phyloP scores from a whole-genome alignment of 1,284 basidiomycete genomes.

The Tetrapyrgos nigripes region DNA sequence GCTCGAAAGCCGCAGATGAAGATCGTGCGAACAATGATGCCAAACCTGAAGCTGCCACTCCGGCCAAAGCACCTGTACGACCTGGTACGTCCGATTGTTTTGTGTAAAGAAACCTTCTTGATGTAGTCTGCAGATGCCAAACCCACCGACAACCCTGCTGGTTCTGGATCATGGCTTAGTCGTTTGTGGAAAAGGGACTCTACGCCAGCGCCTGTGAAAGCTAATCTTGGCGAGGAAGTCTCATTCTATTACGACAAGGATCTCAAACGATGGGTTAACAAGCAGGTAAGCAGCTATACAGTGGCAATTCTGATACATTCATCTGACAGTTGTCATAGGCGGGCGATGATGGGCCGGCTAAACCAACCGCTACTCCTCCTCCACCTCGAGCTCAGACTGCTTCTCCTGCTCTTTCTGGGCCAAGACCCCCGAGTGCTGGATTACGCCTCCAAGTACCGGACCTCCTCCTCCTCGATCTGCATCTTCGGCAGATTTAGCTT shows the following conservation, averaged over 20 bases:
- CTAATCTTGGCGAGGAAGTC: conserved; percentile 93
- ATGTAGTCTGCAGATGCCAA: conserved; percentile 33
- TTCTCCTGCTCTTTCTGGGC: conserved; percentile 66
- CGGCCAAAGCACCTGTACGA: conserved; percentile 33
- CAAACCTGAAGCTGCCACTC: conserved; percentile 12
- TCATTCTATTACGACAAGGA: conserved; percentile 96
- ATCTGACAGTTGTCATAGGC: conserved; percentile 40
- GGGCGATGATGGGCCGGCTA: conserved; percentile 51
- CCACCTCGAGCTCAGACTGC: conserved; percentile 81
- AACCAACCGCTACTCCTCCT: conserved; percentile 56
- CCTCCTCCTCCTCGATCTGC: conserved; percentile 63
- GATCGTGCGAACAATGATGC: conserved; percentile 30
- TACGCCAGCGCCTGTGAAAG: conserved; percentile 77
- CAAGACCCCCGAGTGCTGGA: conserved; percentile 33
- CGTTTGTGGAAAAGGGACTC: conserved; percentile 71
- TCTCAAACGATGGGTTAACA: conserved; percentile 96
- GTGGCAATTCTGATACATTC: conserved; percentile 3
- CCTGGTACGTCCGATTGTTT: conserved; percentile 38
- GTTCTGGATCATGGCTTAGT: conserved; percentile 78
- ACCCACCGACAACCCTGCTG: conserved; percentile 30
- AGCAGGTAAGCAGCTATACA: conserved; percentile 65
- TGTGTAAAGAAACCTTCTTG: conserved; percentile 29
- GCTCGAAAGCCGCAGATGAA: conserved; percentile 42
- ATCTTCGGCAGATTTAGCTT: conserved; percentile 62
- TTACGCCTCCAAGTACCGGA: conserved; percentile 27